Evolutionary conservation across 768 basidiomycete species (phyloP).

Genomic region (Tylopilus sp.): DNA sequence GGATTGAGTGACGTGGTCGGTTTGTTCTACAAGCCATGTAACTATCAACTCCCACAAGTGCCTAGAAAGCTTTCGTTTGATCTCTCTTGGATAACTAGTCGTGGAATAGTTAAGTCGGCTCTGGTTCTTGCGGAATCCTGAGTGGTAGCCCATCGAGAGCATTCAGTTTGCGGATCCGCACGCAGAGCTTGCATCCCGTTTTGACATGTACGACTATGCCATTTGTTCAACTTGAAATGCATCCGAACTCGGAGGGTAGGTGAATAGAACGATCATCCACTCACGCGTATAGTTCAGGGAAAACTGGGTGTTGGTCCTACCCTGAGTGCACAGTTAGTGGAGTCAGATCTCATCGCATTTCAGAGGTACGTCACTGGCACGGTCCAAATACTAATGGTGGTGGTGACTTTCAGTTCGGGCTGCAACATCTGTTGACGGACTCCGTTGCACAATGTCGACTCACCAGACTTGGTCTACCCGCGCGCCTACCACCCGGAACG

Average conservation of each 20-base stretch:
- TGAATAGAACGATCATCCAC: not conserved
- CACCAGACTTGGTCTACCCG: not conserved
- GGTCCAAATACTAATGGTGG: constrained; percentile 6
- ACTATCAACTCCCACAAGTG: constrained; percentile 13
- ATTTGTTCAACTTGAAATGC: too few species aligned
- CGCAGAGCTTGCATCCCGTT: not conserved
- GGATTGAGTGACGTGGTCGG: constrained; percentile 6
- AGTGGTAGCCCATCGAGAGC: not conserved
- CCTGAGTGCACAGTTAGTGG: not conserved
- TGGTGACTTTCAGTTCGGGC: not conserved
- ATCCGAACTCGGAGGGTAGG: constrained; percentile 1
- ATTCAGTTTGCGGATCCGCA: not conserved
- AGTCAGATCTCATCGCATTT: not conserved
- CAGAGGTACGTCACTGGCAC: not conserved
- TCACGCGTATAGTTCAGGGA: not conserved
- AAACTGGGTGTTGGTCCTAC: not conserved
- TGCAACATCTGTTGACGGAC: not conserved
- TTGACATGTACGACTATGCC: too few species aligned
- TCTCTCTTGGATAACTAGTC: not conserved
- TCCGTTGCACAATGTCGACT: constrained; percentile 4
- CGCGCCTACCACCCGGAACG: constrained; percentile 7
- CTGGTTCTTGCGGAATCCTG: not conserved
- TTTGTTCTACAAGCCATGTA: constrained; percentile 21
- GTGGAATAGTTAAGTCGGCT: not conserved
- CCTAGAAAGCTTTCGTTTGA: constrained; percentile 4